Evolutionary conservation across 129 eudicot genomes (phyloP), one percentile per base, ranked within the genome.

Genomic region (Chrysanthemum makinoi): DNA sequence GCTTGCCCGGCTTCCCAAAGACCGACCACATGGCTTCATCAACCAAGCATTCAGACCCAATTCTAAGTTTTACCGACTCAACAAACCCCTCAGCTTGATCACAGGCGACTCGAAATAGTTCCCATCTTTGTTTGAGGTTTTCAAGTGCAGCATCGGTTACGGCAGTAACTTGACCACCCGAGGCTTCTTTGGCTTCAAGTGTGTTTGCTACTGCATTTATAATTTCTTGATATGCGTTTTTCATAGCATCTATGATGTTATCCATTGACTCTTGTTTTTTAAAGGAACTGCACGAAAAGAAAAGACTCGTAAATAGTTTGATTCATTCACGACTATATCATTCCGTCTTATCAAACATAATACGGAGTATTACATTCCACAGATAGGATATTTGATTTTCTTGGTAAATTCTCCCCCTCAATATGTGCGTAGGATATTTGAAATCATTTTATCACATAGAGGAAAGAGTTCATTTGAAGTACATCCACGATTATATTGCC

Each of bases 81-180:
- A 93, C 91, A 73, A 89, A 89, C 85, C 89, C 98, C 80, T 93
- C 96, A 5, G 96, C 98, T 57, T 82, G 92, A 80, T 93, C 96
- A 79, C 96, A 93, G 14, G 96, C 91, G 47, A 89, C 95, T 55
- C 92, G 79, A 66, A 93, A 89, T 50, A 93, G 65, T 18, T 93
- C 98, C 98, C 95, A 87, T 13, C 83, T 72, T 68, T 89, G 95
- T 81, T 93, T 93, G 57, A 93, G 81, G 70, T 87, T 93, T 72
- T 93, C 98, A 8, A 87, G 77, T 11, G 96, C 95, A 18, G 92
- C 90, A 72, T 89, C 92, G 1, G 95, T 87, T 68, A 92, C 86
- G 2, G 78, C 51, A 26, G 89, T 84, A 20, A 84, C 85, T 12
- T 92, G 95, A 13, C 86, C 96, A 15, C 82, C 83, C 0, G 98